Percentiles rank a stretch among this genome's conserved stretches.
These are phyloP conservation scores for Cymbidium sinense DNA, from an alignment of 106 monocot genomes.

Conservation along the genomic window DNA sequence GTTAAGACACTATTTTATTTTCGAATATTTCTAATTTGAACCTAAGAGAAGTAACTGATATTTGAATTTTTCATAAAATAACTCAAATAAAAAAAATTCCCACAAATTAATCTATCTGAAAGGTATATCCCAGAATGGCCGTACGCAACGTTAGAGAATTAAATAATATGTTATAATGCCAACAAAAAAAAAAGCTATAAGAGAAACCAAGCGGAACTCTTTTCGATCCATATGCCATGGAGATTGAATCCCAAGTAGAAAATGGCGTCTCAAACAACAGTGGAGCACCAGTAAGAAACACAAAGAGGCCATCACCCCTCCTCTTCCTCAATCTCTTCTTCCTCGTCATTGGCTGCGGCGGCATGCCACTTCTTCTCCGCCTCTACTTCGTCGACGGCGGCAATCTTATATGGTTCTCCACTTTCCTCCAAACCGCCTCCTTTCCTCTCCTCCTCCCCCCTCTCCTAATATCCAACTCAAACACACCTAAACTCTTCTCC, in stretches of 20 bases:
- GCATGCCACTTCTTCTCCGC: neutral
- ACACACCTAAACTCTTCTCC: neutral
- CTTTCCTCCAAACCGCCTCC: constrained; percentile 5
- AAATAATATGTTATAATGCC: too few relatives aligned
- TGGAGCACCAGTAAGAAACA: neutral
- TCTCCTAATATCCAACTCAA: neutral
- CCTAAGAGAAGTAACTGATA: too few relatives aligned
- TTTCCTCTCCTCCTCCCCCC: constrained; percentile 7
- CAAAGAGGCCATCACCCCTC: neutral
- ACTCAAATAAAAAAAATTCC: too few relatives aligned
- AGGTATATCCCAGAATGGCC: too few relatives aligned
- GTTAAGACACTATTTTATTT: too few relatives aligned
- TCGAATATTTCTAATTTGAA: too few relatives aligned
- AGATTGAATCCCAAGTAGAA: neutral
- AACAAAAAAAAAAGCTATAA: too few relatives aligned
- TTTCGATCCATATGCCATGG: neutral
- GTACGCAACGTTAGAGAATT: too few relatives aligned
- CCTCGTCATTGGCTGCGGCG: constrained; percentile 5
- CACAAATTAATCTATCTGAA: too few relatives aligned
- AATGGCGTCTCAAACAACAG: neutral
- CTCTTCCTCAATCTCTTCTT: constrained; percentile 8
- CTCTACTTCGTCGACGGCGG: constrained; percentile 11
- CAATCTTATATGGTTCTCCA: neutral
- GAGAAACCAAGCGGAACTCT: neutral
- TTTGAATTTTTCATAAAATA: too few relatives aligned